phyloP scores from a whole-genome alignment of 331 rosid genomes.

The Quercus lobata region DNA sequence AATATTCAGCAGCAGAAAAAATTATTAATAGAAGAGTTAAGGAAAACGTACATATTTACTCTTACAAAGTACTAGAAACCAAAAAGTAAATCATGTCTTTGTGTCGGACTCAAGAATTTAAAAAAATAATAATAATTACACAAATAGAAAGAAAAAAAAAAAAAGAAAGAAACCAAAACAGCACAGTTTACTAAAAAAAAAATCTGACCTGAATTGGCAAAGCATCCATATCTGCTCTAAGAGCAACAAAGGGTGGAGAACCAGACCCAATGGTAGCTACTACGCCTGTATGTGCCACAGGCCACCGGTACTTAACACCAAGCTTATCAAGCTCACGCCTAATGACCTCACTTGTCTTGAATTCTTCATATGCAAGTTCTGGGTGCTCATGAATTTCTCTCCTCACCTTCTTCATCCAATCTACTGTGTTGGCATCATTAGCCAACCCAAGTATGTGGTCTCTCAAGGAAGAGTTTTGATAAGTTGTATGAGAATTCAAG shows the following conservation, averaged over 20 bases:
- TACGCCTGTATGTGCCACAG: constrained; percentile 73
- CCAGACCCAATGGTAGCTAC: constrained; percentile 89
- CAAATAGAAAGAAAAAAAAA: too few species aligned
- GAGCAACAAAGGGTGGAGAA: constrained; percentile 76
- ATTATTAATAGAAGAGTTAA: too few species aligned
- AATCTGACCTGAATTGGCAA: constrained; percentile 76
- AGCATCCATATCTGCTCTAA: constrained; percentile 97
- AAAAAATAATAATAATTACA: too few species aligned
- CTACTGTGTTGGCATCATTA: constrained; percentile 33
- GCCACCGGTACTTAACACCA: constrained; percentile 72
- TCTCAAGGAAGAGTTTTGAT: constrained; percentile 20
- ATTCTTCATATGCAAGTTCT: constrained; percentile 76
- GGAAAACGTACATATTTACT: too few species aligned
- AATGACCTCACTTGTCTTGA: constrained; percentile 62
- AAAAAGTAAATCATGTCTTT: not conserved
- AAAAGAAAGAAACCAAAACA: not conserved
- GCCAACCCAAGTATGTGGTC: constrained; percentile 51
- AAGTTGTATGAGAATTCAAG: not conserved
- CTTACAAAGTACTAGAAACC: too few species aligned
- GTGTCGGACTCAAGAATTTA: too few species aligned
- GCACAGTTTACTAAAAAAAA: not conserved
- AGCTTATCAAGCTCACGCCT: constrained; percentile 63
- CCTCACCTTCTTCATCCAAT: constrained; percentile 67
- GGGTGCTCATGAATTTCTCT: constrained; percentile 85
- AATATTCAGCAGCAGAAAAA: too few species aligned